Evolutionary conservation across 2,329 filamentous ascomycete genomes (phyloP), one percentile per base, ranked within the genome.

Genomic region (Epichloe hybrida): DNA sequence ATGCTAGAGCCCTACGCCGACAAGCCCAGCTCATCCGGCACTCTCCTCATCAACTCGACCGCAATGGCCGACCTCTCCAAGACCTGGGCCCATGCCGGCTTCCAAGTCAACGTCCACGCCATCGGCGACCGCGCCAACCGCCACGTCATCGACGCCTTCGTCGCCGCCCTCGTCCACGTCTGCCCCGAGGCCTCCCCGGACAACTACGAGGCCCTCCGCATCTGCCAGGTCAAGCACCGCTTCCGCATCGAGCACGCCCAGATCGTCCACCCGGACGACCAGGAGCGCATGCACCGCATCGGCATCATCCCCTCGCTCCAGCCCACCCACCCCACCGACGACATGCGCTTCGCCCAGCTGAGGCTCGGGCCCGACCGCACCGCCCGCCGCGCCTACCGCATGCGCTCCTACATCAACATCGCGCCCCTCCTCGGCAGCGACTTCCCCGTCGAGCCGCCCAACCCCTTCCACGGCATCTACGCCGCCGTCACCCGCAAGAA

Each of bases 181-280:
- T 85, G 82, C 54, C 72, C 74, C 13, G 61, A 60, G 5, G 56
- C 56, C 35, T 56, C 58, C 49, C 17, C 40, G 5, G 23, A 44
- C 40, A 58, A 56, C 17, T 55, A 61, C 46, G 52, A 63, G 46
- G 55, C 63, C 23, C 66, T 72, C n/a, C 60, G 69, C 9, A 59
- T 66, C 31, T 83, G 80, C 58, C 79, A 83, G 56, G 57, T 67
- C n/a, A 61, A 62, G 7, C 69, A 72, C 52, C 76, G 82, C 36
- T 79, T 85, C 66, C 79, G 83, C 55, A 80, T 87, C 58, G 83
- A 86, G 61, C 83, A 87, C 66, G 67, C 81, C 0, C 83, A 86
- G 57, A 85, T 86, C 57, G 80, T 86, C 53, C 77, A 84, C 58
- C 79, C 79, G 4, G 69, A 72, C 52, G 83, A 86, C 63, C 83